Percentiles rank a stretch among this genome's conserved stretches.
Evolutionary conservation across 805 yeast species (phyloP).

Genomic region (Yarrowia bubula): DNA sequence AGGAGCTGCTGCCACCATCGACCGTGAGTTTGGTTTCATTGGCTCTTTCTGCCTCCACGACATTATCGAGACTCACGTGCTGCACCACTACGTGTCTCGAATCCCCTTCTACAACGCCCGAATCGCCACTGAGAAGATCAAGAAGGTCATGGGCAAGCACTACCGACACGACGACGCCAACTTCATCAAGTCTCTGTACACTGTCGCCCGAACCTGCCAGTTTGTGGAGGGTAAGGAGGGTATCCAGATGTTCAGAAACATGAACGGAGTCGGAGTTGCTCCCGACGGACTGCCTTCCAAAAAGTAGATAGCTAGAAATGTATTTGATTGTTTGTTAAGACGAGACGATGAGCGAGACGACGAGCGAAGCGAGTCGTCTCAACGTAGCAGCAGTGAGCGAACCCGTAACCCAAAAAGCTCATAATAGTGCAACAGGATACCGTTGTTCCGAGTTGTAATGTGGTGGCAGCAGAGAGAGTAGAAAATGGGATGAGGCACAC

Average conservation of each 20-base stretch:
- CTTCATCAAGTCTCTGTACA: slow-evolving; percentile 66
- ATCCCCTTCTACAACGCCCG: slow-evolving; percentile 82
- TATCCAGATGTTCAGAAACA: slow-evolving; percentile 70
- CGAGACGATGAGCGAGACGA: neutral
- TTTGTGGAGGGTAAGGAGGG: slow-evolving; percentile 69
- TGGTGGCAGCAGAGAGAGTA: no score
- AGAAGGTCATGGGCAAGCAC: slow-evolving; percentile 81
- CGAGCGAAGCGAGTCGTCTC: neutral
- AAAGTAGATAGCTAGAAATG: slow-evolving; percentile 21
- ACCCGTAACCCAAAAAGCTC: no score
- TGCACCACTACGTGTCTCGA: slow-evolving; percentile 79
- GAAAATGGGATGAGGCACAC: no score
- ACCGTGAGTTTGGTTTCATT: slow-evolving; percentile 76
- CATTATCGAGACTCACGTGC: slow-evolving; percentile 85
- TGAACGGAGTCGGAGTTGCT: slow-evolving; percentile 55
- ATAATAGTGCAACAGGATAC: no score
- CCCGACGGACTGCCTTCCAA: slow-evolving; percentile 25
- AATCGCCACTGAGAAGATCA: slow-evolving; percentile 72
- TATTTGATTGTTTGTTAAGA: slow-evolving; percentile 15
- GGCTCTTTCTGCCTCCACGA: slow-evolving; percentile 82
- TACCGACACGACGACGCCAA: slow-evolving; percentile 65
- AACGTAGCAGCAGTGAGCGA: no score
- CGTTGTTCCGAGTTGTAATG: no score
- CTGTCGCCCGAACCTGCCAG: slow-evolving; percentile 61
- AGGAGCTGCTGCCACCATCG: slow-evolving; percentile 89